Evolutionary conservation across 352 stramenopile species (phyloP), one percentile per base, ranked within the genome.

Genomic region (Pythium phragmitis): DNA sequence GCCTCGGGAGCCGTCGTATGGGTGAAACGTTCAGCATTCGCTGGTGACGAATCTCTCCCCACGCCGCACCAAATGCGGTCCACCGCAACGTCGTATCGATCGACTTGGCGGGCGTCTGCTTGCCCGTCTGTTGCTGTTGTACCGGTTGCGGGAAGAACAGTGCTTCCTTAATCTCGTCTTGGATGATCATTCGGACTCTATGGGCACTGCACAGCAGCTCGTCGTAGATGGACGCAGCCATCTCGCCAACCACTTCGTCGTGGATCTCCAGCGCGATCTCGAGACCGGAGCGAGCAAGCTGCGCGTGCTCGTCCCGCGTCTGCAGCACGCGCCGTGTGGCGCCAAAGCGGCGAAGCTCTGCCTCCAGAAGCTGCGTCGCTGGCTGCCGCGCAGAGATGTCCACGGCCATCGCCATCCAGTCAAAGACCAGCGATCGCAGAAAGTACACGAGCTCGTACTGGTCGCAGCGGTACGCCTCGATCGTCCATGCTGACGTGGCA

Each of bases 371-470:
- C 33, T 69, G 36, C 59, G 46, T 72, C 2, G 58, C 36, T 42
- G 78, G 78, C 37, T 80, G 49, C 13, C 39, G 23, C 3, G 36
- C 45, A 3, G 67, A 57, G 21, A 66, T 63, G 12, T 48, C 63
- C 7, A 78, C 26, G 14, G 76, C 74, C 4, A 19, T 16, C 7
- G 79, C 74, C 45, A 77, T 63, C 65, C 76, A 87, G 0, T 52
- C 55, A 41, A 87, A 81, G 9, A 89, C 57, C 11, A 89, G 49
- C 5, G 56, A 51, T 12, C 74, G 76, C 0, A 82, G n/a, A 12
- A 72, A 85, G 34, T 79, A 82, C 30, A 82, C 70, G 11, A 62
- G 30, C 7, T 54, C 59, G 30, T 64, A 74, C 62, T 82, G 73
- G 3, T 53, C 48, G 1, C 65, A 60, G 11, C 64, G 54, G 42